Evolutionary conservation across 345 rosid species (phyloP).

Genomic region (Eucalyptus curtisii): DNA sequence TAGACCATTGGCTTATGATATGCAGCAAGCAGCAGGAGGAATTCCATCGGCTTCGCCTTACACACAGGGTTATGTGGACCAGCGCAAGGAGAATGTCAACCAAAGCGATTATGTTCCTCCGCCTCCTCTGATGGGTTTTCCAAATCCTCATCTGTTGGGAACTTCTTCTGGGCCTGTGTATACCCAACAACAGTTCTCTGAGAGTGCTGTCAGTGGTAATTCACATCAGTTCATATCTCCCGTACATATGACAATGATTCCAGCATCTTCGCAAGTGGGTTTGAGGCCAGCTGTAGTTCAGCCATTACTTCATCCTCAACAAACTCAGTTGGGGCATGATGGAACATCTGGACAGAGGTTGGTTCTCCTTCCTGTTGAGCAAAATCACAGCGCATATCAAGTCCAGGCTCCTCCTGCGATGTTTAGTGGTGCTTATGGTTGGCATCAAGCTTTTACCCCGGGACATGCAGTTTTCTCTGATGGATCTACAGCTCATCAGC

Average conservation of each 20-base stretch:
- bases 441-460: constrained; percentile 23
- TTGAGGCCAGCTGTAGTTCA: constrained; percentile 32
- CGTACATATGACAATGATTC: constrained; percentile 27
- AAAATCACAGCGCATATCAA: constrained; percentile 23
- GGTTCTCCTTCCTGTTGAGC: constrained; percentile 43
- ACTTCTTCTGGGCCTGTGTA: constrained; percentile 10
- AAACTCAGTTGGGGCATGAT: constrained; percentile 25
- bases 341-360: constrained; percentile 20
- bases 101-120: constrained; percentile 16
- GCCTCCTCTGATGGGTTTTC: constrained; percentile 32
- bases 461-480: constrained; percentile 35
- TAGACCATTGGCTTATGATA: constrained; percentile 28
- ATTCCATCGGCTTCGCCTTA: constrained; percentile 9
- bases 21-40: constrained; percentile 15
- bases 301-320: constrained; percentile 31
- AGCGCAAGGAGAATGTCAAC: constrained; percentile 17
- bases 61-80: constrained; percentile 25
- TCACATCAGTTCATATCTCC: constrained; percentile 35
- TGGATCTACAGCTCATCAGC: constrained; percentile 25
- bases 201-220: constrained; percentile 5
- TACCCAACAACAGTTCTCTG: constrained; percentile 23
- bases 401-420: constrained; percentile 12
- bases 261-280: constrained; percentile 26
- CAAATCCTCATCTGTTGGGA: constrained; percentile 21
- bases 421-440: constrained; percentile 43